phyloP scores from a whole-genome alignment of 1,284 basidiomycete species.

The Thelephora terrestris region DNA sequence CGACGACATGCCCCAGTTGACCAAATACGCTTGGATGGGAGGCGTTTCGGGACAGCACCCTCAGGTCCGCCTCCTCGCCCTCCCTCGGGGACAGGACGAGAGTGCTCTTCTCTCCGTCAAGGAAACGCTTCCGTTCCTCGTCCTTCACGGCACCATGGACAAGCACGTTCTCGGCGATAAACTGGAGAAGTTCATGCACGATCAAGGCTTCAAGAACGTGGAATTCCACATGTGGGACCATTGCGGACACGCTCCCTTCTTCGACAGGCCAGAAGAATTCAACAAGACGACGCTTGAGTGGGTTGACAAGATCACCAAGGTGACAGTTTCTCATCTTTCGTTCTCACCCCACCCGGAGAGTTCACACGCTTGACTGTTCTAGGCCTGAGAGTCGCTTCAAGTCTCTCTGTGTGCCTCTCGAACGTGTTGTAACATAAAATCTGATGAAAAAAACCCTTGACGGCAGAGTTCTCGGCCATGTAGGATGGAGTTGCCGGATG shows the following conservation, averaged over 20 bases:
- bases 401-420: background rate
- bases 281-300: conserved; percentile 5
- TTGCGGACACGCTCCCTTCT: conserved; percentile 24
- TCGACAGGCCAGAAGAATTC: conserved; percentile 12
- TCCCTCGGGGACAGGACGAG: conserved; percentile 24
- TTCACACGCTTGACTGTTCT: too few species aligned
- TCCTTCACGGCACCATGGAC: conserved; percentile 27
- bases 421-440: too few species aligned
- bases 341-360: too few species aligned
- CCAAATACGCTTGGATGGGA: conserved; percentile 26
- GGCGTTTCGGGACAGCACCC: conserved; percentile 25
- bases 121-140: conserved; percentile 22
- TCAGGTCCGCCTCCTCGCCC: conserved; percentile 17
- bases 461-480: too few species aligned
- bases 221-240: conserved; percentile 21
- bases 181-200: conserved; percentile 15
- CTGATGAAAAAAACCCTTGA: too few species aligned
- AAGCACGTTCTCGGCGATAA: conserved; percentile 16
- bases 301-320: background rate
- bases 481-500: too few species aligned
- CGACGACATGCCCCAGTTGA: conserved; percentile 17
- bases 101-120: conserved; percentile 21
- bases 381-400: too few species aligned
- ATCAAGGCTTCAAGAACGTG: conserved; percentile 18
- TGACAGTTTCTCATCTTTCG: too few species aligned